Conservation (phyloP, 2,329 filamentous ascomycete species). For the Fusarium sp. region DNA sequence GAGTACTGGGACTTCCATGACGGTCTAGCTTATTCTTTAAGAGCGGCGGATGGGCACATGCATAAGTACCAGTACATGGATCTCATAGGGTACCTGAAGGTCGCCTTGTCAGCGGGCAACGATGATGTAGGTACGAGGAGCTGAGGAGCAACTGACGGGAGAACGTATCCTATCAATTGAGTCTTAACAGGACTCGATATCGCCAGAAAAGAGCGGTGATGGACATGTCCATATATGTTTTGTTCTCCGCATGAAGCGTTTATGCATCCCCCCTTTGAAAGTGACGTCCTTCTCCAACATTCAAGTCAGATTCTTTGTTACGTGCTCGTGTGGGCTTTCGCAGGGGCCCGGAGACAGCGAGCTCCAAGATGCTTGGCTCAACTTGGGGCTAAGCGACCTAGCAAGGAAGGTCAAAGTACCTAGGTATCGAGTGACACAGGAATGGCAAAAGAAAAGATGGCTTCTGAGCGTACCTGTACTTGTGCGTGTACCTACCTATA, state of each 20-base stretch:
- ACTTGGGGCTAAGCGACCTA: constrained; percentile 35
- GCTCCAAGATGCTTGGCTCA: constrained; percentile 36
- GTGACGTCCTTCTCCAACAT: constrained; percentile 41
- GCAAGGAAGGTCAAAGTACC: constrained; percentile 31
- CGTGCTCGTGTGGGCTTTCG: constrained; percentile 43
- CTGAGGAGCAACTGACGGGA: constrained; percentile 3
- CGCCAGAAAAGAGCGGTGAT: constrained; percentile 38
- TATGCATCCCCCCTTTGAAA: constrained; percentile 30
- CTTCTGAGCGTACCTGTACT: constrained; percentile 13
- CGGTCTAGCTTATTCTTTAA: constrained; percentile 20
- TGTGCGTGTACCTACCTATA: constrained; percentile 38
- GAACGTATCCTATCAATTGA: constrained; percentile 2
- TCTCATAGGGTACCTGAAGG: constrained; percentile 22
- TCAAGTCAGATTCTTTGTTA: constrained; percentile 37
- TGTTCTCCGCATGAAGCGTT: constrained; percentile 32
- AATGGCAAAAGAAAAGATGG: constrained; percentile 18
- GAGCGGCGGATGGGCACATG: not conserved
- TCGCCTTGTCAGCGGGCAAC: constrained; percentile 9
- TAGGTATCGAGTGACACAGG: constrained; percentile 38
- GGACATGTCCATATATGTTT: constrained; percentile 12
- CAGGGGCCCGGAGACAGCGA: constrained; percentile 38
- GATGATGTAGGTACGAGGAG: constrained; percentile 14
- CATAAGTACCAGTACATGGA: constrained; percentile 38
- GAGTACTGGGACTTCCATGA: constrained; percentile 37
- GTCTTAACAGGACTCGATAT: constrained; percentile 1